Percentiles rank a stretch among this genome's conserved stretches.
phyloP scores from a whole-genome alignment of 768 basidiomycete genomes.

The Dentipellis sp. region DNA sequence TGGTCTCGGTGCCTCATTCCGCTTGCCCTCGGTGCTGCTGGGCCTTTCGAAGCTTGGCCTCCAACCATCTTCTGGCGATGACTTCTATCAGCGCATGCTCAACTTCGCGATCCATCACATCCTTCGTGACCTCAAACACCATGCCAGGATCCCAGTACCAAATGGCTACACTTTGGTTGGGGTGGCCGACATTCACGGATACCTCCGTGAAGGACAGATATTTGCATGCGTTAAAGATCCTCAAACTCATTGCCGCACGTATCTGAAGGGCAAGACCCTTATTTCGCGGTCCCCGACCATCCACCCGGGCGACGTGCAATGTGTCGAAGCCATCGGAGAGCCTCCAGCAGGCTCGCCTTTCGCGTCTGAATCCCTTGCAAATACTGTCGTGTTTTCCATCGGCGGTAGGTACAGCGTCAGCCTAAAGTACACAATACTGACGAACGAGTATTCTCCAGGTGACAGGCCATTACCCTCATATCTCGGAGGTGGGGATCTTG shows the following conservation, averaged over 20 bases:
- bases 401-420: slow-evolving; percentile 28
- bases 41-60: slow-evolving; percentile 41
- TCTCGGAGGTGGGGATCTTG: slow-evolving; percentile 62
- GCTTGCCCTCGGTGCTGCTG: slow-evolving; percentile 42
- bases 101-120: slow-evolving; percentile 50
- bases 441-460: slow-evolving; percentile 26
- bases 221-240: slow-evolving; percentile 48
- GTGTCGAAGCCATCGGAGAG: slow-evolving; percentile 50
- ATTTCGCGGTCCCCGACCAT: slow-evolving; percentile 61
- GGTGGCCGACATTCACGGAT: slow-evolving; percentile 54
- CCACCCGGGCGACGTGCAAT: slow-evolving; percentile 59
- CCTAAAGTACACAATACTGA: too few relatives aligned
- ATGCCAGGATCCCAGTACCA: slow-evolving; percentile 58
- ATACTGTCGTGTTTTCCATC: slow-evolving; percentile 58
- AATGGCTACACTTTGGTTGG: slow-evolving; percentile 62
- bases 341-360: slow-evolving; percentile 48
- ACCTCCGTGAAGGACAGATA: slow-evolving; percentile 43
- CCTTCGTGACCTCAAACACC: slow-evolving; percentile 54
- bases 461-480: slow-evolving; percentile 50
- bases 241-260: slow-evolving; percentile 27
- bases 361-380: slow-evolving; percentile 38
- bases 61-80: slow-evolving; percentile 25
- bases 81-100: slow-evolving; percentile 44
- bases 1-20: slow-evolving; percentile 50
- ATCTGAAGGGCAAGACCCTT: slow-evolving; percentile 44